Evolutionary conservation across 2,329 filamentous ascomycete species (phyloP).

Genomic region (Alternaria triticimaculans): DNA sequence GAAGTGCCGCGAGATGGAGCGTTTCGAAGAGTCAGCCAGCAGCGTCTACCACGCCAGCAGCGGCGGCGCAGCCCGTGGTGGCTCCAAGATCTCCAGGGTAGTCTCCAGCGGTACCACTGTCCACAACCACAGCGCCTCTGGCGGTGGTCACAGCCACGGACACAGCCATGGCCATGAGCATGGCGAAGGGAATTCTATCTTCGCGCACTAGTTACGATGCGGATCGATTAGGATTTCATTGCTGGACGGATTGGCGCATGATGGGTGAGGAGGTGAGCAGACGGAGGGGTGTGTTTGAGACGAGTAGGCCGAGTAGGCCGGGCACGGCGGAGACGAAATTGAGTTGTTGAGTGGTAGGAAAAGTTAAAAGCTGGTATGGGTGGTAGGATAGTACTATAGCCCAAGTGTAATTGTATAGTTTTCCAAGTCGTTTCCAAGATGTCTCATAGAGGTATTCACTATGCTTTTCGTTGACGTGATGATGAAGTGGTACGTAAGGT

Average conservation of each 20-base stretch:
- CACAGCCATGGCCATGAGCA: slow-evolving; percentile 2
- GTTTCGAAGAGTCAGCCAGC: slow-evolving; percentile 25
- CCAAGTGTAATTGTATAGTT: not conserved
- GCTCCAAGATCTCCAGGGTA: slow-evolving; percentile 13
- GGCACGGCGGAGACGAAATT: not conserved
- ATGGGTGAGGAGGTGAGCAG: not conserved
- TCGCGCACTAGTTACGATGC: not conserved
- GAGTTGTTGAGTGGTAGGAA: not conserved
- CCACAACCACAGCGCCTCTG: slow-evolving; percentile 17
- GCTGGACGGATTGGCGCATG: not conserved
- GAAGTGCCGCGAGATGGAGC: slow-evolving; percentile 33
- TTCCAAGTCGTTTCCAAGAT: not conserved
- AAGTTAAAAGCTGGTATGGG: not conserved
- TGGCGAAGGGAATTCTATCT: slow-evolving; percentile 13
- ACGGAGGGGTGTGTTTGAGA: slow-evolving; percentile 1
- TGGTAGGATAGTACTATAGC: not conserved
- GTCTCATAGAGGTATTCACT: no score
- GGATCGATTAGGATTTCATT: not conserved
- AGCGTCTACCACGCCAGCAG: slow-evolving; percentile 20
- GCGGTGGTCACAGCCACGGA: not conserved
- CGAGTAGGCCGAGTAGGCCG: not conserved
- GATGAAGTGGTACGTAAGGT: no score
- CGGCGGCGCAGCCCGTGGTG: slow-evolving; percentile 3
- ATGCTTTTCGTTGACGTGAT: no score
- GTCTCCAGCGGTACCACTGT: slow-evolving; percentile 24